Conservation (phyloP, 1,284 basidiomycete genomes). For the Trametes sp. region DNA sequence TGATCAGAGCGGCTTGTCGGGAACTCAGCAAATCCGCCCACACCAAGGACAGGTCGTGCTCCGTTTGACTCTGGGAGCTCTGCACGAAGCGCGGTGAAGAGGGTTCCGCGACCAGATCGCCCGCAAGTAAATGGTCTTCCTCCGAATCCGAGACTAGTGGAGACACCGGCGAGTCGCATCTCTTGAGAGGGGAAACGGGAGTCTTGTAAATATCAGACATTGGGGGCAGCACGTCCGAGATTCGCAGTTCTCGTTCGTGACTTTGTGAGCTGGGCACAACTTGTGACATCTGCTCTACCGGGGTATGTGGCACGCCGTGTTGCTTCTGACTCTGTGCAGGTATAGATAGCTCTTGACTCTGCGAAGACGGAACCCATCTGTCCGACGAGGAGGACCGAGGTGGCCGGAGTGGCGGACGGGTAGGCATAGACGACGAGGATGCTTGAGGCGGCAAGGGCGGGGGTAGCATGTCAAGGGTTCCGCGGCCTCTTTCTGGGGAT, state of each 20-base stretch:
- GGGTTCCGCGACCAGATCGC: not conserved
- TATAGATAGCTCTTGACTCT: slow-evolving; percentile 32
- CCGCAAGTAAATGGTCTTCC: not conserved
- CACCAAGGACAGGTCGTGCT: slow-evolving; percentile 20
- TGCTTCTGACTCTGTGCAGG: slow-evolving; percentile 2
- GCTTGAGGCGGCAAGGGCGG: slow-evolving; percentile 21
- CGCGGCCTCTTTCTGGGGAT: slow-evolving; percentile 2
- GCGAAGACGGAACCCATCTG: slow-evolving; percentile 36
- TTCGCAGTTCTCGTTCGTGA: slow-evolving; percentile 33
- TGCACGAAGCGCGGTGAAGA: slow-evolving; percentile 17
- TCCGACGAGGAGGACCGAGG: slow-evolving; percentile 14
- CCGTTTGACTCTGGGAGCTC: slow-evolving; percentile 33
- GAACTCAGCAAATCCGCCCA: slow-evolving; percentile 15
- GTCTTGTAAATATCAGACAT: not conserved
- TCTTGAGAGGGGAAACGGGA: not conserved
- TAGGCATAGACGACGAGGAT: slow-evolving; percentile 4
- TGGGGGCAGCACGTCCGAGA: not conserved
- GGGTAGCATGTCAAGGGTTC: slow-evolving; percentile 21
- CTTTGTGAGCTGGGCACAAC: slow-evolving; percentile 38
- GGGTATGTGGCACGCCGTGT: not conserved
- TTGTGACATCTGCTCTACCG: slow-evolving; percentile 3
- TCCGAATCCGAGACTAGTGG: not conserved
- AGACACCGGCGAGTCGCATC: not conserved
- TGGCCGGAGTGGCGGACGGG: not conserved
- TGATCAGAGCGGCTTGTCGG: not conserved